Evolutionary conservation across 768 basidiomycete genomes (phyloP).

Genomic region (Mycena albidolilacea): DNA sequence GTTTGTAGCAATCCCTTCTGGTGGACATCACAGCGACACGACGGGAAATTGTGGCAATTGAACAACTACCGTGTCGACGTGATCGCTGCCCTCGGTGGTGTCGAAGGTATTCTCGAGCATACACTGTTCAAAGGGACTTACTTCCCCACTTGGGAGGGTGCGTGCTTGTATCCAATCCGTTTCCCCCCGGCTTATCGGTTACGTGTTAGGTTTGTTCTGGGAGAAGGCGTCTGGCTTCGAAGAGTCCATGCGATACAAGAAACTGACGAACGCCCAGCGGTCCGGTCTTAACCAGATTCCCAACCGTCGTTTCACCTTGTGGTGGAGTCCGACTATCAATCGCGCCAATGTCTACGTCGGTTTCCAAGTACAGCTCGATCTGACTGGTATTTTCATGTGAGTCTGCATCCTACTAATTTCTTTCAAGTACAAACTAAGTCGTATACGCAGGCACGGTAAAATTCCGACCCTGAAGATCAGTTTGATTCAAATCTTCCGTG

Average conservation of each 20-base stretch:
- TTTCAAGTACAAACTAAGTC: slow-evolving; percentile 9
- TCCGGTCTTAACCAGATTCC: slow-evolving; percentile 98
- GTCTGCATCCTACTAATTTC: slow-evolving; percentile 37
- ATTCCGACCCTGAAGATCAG: slow-evolving; percentile 98
- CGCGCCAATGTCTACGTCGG: slow-evolving; percentile 99
- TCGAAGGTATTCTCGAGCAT: slow-evolving; percentile 97
- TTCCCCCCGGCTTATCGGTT: slow-evolving; percentile 19
- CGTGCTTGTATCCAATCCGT: slow-evolving; percentile 33
- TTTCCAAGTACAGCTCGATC: slow-evolving; percentile 99
- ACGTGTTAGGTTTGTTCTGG: slow-evolving; percentile 86
- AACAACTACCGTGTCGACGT: slow-evolving; percentile 99
- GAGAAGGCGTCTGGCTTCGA: slow-evolving; percentile 98
- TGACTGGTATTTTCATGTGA: slow-evolving; percentile 96
- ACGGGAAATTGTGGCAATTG: slow-evolving; percentile 96
- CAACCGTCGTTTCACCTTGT: slow-evolving; percentile 98
- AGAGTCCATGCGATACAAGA: slow-evolving; percentile 96
- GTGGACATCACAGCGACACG: slow-evolving; percentile 99
- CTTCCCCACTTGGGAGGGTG: slow-evolving; percentile 97
- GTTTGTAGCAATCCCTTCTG: slow-evolving; percentile 91
- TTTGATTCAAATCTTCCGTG: slow-evolving; percentile 99
- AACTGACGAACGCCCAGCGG: slow-evolving; percentile 97
- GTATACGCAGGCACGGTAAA: slow-evolving; percentile 86
- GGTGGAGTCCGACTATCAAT: slow-evolving; percentile 99
- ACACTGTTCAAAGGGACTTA: slow-evolving; percentile 98
- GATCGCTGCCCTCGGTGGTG: slow-evolving; percentile 97